Base-by-base conservation (phyloP, 2,329 filamentous ascomycete species). In the Penicillium sclerotiorum region DNA sequence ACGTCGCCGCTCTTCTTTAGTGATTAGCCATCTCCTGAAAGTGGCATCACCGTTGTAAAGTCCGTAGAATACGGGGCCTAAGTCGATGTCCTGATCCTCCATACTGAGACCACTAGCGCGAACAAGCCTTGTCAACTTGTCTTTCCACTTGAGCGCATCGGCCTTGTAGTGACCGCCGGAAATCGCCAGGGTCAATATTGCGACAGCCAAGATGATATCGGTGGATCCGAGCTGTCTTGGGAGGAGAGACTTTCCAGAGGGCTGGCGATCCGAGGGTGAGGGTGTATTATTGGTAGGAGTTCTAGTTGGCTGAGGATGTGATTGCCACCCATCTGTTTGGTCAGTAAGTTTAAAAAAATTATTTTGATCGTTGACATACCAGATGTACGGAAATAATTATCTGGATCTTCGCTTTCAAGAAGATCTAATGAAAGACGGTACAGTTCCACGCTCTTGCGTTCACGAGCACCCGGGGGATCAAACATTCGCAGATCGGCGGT, bases 81-180 rank as follows among this genome's bases (percentile, higher is more conserved):
- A 51, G 6, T 74, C 40, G 4, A 61, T 61, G 12, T 72, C 73
- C 43, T 56, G 55, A 47, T 74, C 74, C 52, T 75, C 70, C 21
- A 68, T 63, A 45, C 72, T 70, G 11, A 75, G 64, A 4, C 68
- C 66, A 22, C 76, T 59, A 1, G 69, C 67, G 13, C 66, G 61
- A 12, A 73, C 72, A 21, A 79, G 58, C 11, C 70, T 57, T 0
- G 70, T 59, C 1, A 75, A 71, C 53, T 77, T 76, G 49, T 69
- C 72, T 73, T 73, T 77, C 77, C 77, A 79, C 49, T 72, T 75
- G 45, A 75, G 65, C 50, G 71, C 73, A 51, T 79, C 77, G 4
- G 73, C 71, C 56, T 79, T 79, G 67, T 76, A 78, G 42, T 78
- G 75, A 9, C 75, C 71, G 0, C 73, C 76, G 0, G 77, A 79